Conservation (phyloP, 306 rosid genomes). For the Sphenostylis stenocarpa region DNA sequence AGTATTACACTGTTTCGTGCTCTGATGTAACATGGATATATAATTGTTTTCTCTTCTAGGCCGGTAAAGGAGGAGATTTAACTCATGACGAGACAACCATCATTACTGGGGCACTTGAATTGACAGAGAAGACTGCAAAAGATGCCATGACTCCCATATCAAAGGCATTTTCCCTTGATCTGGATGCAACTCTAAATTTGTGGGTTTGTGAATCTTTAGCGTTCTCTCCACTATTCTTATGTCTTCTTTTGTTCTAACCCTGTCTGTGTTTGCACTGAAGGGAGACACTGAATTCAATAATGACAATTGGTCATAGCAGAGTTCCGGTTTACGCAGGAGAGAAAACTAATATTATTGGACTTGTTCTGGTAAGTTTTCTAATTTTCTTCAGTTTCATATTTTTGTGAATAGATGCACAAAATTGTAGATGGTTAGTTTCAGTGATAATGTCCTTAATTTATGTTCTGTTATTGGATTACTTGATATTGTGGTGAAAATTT, state of each 20-base stretch:
- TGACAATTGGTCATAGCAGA: slow-evolving; percentile 94
- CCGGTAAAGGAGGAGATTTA: slow-evolving; percentile 98
- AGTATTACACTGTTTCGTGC: slow-evolving; percentile 13
- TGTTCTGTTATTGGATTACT: background rate
- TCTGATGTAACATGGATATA: slow-evolving; percentile 25
- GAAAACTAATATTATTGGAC: slow-evolving; percentile 80
- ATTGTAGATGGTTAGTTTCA: slow-evolving; percentile 13
- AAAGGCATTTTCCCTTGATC: slow-evolving; percentile 94
- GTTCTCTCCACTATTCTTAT: slow-evolving; percentile 29
- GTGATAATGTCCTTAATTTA: background rate
- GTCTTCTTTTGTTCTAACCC: slow-evolving; percentile 32
- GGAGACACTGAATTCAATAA: slow-evolving; percentile 81
- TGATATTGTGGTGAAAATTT: background rate
- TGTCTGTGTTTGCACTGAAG: slow-evolving; percentile 45
- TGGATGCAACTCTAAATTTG: slow-evolving; percentile 89
- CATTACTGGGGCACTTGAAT: slow-evolving; percentile 94
- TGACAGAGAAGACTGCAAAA: slow-evolving; percentile 95
- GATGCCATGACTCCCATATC: slow-evolving; percentile 98
- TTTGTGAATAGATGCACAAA: slow-evolving; percentile 13
- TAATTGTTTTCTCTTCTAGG: slow-evolving; percentile 53
- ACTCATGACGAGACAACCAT: slow-evolving; percentile 98
- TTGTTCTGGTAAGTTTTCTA: slow-evolving; percentile 75
- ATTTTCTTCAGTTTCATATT: slow-evolving; percentile 23
- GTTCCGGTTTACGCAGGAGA: slow-evolving; percentile 87
- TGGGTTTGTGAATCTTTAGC: slow-evolving; percentile 58